A percentile compares a stretch with the other conserved stretches of the same genome.
These are phyloP conservation scores for Grosmannia clavigera DNA, from an alignment of 2,329 filamentous ascomycete genomes.

Conservation along the genomic window DNA sequence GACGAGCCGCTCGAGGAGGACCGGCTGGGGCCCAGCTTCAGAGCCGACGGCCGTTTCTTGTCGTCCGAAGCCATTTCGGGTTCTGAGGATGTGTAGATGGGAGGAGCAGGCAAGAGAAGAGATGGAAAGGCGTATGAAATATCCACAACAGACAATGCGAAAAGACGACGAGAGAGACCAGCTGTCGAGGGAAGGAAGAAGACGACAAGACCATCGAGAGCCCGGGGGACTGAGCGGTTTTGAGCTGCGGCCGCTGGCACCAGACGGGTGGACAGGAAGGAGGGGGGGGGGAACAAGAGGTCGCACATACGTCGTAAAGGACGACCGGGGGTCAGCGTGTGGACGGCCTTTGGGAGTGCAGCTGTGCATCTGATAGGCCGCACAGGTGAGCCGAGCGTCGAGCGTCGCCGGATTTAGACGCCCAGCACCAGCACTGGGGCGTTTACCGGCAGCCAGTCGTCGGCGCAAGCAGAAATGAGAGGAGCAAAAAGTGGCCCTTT, in stretches of 20 bases:
- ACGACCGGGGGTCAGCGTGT: slow-evolving; percentile 23
- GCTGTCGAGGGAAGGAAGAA: slow-evolving; percentile 33
- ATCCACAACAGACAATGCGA: slow-evolving; percentile 19
- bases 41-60: slow-evolving; percentile 42
- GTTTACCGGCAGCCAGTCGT: slow-evolving; percentile 6
- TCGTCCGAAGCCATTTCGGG: slow-evolving; percentile 25
- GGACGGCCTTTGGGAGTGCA: slow-evolving; percentile 14
- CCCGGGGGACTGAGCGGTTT: slow-evolving; percentile 36
- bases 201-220: slow-evolving; percentile 18
- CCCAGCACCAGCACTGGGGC: slow-evolving; percentile 20
- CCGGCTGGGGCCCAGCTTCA: slow-evolving; percentile 39
- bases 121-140: slow-evolving; percentile 22
- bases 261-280: slow-evolving; percentile 8
- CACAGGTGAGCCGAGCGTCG: slow-evolving; percentile 22
- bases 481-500: neutral
- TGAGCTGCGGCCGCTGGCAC: slow-evolving; percentile 30
- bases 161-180: slow-evolving; percentile 35
- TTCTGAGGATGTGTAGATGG: neutral
- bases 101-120: slow-evolving; percentile 15
- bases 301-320: slow-evolving; percentile 19
- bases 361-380: slow-evolving; percentile 29
- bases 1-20: slow-evolving; percentile 40
- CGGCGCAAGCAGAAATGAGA: slow-evolving; percentile 11
- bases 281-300: slow-evolving; percentile 17
- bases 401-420: slow-evolving; percentile 30